Evolutionary conservation across 2,329 filamentous ascomycete genomes (phyloP), one percentile per base, ranked within the genome.

Genomic region (Rhytidhysteron rufulum): DNA sequence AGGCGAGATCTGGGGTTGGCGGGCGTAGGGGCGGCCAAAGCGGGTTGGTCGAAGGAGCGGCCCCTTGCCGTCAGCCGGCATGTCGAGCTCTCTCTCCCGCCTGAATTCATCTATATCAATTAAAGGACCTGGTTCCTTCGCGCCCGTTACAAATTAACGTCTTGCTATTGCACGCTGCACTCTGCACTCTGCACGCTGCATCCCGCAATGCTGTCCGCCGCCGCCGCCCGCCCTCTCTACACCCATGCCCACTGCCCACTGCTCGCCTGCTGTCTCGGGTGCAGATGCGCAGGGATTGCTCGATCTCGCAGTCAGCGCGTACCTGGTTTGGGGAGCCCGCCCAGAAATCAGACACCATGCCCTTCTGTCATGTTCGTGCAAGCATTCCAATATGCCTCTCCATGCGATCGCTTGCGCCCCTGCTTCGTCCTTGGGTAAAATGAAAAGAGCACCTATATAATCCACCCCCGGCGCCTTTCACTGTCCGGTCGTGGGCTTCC

Each of bases 61-160:
- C n/a, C n/a, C n/a, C n/a, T n/a, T n/a, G n/a, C 13, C 13, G 39
- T 33, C 34, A 31, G 19, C 47, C 57, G 58, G 57, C 54, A 53
- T 44, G 46, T 49, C 36, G 39, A 41, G 53, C 53, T 48, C 49
- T 55, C 52, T 45, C 55, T 48, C 52, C 57, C 54, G 54, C 51
- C 50, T 54, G 53, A 52, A 57, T 55, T 55, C 60, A 65, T 65
- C 42, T 63, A 64, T 44, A 49, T 63, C 58, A 65, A 64, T 62
- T 57, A 62, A 54, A 27, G 10, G 24, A 37, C 53, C 51, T 42
- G 43, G 44, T 38, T n/a, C n/a, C 45, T 32, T 41, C 43, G 48
- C 51, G 46, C 51, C 56, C 52, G 51, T 35, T 39, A 41, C 49
- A 62, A 39, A 63, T 65, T 63, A 57, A 55, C 47, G 45, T 31